Base-by-base conservation (phyloP, 169 alveolate species). In the Eimeria praecox region DNA sequence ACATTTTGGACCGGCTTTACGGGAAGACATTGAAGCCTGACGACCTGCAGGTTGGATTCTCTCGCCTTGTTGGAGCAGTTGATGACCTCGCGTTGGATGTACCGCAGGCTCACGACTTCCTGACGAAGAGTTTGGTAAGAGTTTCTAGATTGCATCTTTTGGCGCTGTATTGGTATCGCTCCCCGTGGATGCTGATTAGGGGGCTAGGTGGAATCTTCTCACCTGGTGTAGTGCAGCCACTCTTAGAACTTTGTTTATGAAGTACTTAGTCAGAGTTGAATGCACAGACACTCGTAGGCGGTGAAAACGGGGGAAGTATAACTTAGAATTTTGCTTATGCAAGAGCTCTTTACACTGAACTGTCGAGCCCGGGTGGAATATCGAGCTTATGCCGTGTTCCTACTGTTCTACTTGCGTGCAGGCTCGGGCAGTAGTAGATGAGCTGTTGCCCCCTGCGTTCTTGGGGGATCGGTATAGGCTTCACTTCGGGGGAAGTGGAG, bases 371-470 rank as follows among this genome's bases (percentile, higher is more conserved):
- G 24, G 6, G 49, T 27, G 62, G 42, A 9, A 27, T 12, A 12
- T 40, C 24, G 42, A 78, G 42, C 24, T 44, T 44, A 22, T 75
- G 52, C 38, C 38, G 27, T 73, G 40, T 75, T 75, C 8, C 59
- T 78, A 16, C 35, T 44, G 88, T 24, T 10, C 16, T 42, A 38
- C 62, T 44, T 78, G 49, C 62, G 12, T 71, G 86, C 93, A 94
- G 96, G 95, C 93, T 2, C 94, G 96, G 93, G 96, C 96, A 4
- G 92, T 94, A 1, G 94, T 73, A 44, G 96, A 94, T 64, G 95
- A 94, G 49, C 54, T 94, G 64, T 44, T 94, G 69, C 95, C 96
- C 42, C 96, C 96, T 33, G 80, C 95, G 38, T 94, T 94, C 49
- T 59, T 94, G 59, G 87, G 66, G 30, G 96, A 94, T 66, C 56